Percentiles rank a stretch among this genome's conserved stretches.
These are phyloP conservation scores for Zygoascus biomembranicola DNA, from an alignment of 805 yeast genomes.

Conservation along the genomic window DNA sequence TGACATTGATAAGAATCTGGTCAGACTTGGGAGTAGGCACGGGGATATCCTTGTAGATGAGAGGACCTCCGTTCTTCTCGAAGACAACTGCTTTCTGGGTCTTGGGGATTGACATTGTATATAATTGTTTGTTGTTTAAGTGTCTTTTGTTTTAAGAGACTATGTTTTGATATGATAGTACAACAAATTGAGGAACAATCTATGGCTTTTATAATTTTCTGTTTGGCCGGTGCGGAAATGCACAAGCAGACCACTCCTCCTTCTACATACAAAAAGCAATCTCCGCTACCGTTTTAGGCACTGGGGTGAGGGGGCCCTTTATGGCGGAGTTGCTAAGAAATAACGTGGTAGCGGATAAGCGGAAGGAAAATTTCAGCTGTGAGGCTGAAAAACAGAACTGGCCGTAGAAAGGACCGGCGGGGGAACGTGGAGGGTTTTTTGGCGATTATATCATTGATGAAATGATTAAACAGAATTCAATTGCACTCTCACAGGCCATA, in stretches of 20 bases:
- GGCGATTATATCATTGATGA: too few species aligned
- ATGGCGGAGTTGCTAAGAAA: not conserved
- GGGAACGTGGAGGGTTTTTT: too few species aligned
- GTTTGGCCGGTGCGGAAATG: not conserved
- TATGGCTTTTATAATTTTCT: not conserved
- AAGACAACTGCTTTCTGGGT: constrained; percentile 67
- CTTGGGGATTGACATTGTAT: constrained; percentile 37
- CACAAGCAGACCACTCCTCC: not conserved
- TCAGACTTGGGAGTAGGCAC: constrained; percentile 73
- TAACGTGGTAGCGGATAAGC: not conserved
- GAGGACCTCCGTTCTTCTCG: constrained; percentile 55
- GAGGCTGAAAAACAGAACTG: too few species aligned
- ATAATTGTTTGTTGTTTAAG: not conserved
- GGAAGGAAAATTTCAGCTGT: not conserved
- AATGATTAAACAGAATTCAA: too few species aligned
- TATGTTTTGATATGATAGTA: not conserved
- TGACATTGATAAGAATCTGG: constrained; percentile 72
- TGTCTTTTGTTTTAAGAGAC: not conserved
- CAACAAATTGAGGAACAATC: not conserved
- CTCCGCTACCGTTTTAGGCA: not conserved
- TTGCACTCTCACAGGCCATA: too few species aligned
- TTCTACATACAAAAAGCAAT: not conserved
- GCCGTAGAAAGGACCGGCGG: too few species aligned
- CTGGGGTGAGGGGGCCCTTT: not conserved
- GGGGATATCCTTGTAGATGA: constrained; percentile 63